Percentiles rank a stretch among this genome's conserved stretches.
Conservation (phyloP, 345 rosid species). For the Noccaea bulbosa region DNA sequence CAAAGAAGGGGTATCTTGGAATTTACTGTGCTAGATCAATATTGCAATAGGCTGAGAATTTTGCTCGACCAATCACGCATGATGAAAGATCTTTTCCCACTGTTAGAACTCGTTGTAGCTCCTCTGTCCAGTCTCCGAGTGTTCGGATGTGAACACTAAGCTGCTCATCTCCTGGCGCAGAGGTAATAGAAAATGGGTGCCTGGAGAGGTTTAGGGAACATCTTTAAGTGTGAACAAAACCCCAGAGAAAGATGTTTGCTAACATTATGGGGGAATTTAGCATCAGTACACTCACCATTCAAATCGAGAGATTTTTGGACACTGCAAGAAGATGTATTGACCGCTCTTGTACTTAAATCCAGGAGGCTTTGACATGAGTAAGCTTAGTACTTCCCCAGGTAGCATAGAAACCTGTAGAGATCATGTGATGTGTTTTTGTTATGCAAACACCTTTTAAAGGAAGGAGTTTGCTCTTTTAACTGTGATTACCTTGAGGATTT, state of each 20-base stretch:
- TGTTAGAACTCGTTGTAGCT: conserved; percentile 68
- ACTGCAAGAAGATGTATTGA: conserved; percentile 89
- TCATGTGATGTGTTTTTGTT: conserved; percentile 20
- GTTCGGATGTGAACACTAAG: conserved; percentile 92
- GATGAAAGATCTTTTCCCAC: conserved; percentile 59
- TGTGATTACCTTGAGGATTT: conserved; percentile 64
- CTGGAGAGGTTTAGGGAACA: conserved; percentile 47
- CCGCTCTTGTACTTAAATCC: conserved; percentile 94
- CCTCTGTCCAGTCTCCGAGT: conserved; percentile 94
- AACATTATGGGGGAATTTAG: not conserved
- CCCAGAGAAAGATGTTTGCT: conserved; percentile 2
- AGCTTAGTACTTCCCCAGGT: conserved; percentile 87
- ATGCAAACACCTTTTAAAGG: conserved; percentile 6
- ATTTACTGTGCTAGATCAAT: conserved; percentile 56
- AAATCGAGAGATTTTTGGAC: conserved; percentile 77
- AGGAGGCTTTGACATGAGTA: conserved; percentile 84
- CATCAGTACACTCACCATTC: conserved; percentile 65
- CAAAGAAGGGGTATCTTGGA: conserved; percentile 25
- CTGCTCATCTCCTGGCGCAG: conserved; percentile 85
- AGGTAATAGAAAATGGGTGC: conserved; percentile 95
- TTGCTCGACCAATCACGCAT: conserved; percentile 61
- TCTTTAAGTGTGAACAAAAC: conserved; percentile 17
- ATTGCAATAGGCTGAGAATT: conserved; percentile 52
- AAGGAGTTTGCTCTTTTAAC: conserved; percentile 15
- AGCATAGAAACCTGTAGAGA: conserved; percentile 71